These are phyloP conservation scores for Hypoxylon trugodes DNA, from an alignment of 495 filamentous ascomycete species.

Conservation along the genomic window DNA sequence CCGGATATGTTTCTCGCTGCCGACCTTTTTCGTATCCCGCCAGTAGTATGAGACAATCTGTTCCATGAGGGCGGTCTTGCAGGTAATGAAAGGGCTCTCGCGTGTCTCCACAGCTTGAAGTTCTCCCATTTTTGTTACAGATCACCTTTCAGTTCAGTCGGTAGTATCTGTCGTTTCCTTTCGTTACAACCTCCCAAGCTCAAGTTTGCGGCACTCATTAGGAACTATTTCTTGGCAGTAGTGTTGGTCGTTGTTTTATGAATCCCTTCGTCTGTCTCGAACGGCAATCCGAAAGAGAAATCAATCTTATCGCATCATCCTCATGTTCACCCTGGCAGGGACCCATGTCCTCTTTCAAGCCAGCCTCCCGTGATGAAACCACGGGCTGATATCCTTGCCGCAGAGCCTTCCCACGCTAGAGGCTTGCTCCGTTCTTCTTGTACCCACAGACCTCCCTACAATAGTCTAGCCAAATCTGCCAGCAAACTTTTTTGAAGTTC, in stretches of 20 bases:
- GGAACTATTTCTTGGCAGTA: conserved; percentile 27
- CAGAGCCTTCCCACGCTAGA: conserved; percentile 45
- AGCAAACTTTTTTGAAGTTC: conserved; percentile 39
- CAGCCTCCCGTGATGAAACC: conserved; percentile 48
- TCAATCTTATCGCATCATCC: conserved; percentile 40
- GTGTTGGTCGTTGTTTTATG: conserved; percentile 26
- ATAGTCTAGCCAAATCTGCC: conserved; percentile 36
- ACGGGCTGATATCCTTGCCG: conserved; percentile 46
- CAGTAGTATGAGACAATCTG: conserved; percentile 41
- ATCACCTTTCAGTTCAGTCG: too few species aligned
- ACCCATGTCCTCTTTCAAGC: conserved; percentile 34
- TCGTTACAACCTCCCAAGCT: conserved; percentile 5
- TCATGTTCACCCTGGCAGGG: conserved; percentile 24
- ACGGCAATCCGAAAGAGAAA: conserved; percentile 22
- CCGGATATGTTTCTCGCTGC: conserved; percentile 34
- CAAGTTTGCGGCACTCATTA: conserved; percentile 15
- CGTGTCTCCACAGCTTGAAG: conserved; percentile 22
- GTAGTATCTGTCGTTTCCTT: conserved; percentile 1
- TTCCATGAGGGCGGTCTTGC: conserved; percentile 39
- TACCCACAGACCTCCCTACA: conserved; percentile 39
- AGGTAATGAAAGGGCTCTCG: conserved; percentile 39
- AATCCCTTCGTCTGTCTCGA: conserved; percentile 20
- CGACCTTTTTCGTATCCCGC: conserved; percentile 20
- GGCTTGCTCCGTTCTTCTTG: conserved; percentile 25
- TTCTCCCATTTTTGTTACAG: conserved; percentile 9